Percentiles rank a stretch among this genome's conserved stretches.
phyloP scores from a whole-genome alignment of 495 filamentous ascomycete species.

The Talaromyces thailandensis region DNA sequence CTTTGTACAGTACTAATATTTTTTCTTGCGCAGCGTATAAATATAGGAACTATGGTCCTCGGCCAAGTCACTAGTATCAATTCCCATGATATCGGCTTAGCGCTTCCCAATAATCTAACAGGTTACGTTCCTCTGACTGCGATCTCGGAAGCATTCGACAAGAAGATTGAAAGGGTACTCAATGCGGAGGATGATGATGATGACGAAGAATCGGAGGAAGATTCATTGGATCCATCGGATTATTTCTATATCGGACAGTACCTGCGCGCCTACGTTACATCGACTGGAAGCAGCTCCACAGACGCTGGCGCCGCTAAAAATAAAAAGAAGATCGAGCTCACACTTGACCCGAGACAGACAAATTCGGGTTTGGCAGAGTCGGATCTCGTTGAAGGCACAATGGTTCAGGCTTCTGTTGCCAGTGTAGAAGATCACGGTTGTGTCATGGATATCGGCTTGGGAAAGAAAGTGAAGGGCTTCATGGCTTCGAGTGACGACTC shows the following conservation, averaged over 20 bases:
- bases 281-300: conserved; percentile 44
- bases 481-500: conserved; percentile 73
- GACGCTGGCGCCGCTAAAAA: conserved; percentile 52
- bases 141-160: conserved; percentile 65
- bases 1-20: neutral
- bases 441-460: conserved; percentile 82
- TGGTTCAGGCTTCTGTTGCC: conserved; percentile 75
- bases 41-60: conserved; percentile 75
- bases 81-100: conserved; percentile 63
- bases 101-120: conserved; percentile 83
- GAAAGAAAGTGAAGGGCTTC: conserved; percentile 64
- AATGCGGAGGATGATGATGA: conserved; percentile 45
- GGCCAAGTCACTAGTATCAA: conserved; percentile 81
- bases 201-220: conserved; percentile 44
- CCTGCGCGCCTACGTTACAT: conserved; percentile 73
- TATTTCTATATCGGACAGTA: conserved; percentile 84
- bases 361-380: conserved; percentile 64
- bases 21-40: conserved; percentile 49
- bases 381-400: conserved; percentile 60
- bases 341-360: conserved; percentile 62
- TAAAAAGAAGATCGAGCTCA: conserved; percentile 76
- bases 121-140: conserved; percentile 88
- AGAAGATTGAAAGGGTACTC: conserved; percentile 55
- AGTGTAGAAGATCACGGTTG: conserved; percentile 94
- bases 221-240: conserved; percentile 57